Conservation (phyloP, 345 rosid genomes). For the Syzygium oleosum region DNA sequence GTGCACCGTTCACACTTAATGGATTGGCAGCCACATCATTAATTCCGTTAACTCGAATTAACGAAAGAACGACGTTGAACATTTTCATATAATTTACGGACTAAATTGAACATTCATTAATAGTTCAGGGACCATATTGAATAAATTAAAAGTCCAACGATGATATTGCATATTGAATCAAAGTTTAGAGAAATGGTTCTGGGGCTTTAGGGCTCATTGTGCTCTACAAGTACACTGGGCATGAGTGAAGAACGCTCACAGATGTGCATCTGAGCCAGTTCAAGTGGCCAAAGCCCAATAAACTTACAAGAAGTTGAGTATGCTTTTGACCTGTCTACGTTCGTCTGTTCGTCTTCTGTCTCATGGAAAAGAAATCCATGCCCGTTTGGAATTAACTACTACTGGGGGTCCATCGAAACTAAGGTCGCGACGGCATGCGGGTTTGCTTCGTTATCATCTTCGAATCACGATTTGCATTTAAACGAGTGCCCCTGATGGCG, state of each 20-base stretch:
- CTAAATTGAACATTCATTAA: not conserved
- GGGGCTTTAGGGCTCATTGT: not conserved
- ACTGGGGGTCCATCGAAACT: not conserved
- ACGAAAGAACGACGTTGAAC: accelerated
- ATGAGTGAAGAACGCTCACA: not conserved
- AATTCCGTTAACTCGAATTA: not conserved
- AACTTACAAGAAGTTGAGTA: not conserved
- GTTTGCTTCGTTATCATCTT: not conserved
- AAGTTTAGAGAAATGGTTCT: not conserved
- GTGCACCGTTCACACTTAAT: not conserved
- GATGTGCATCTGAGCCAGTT: not conserved
- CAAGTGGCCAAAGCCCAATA: not conserved
- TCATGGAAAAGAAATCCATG: not conserved
- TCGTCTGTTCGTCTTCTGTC: not conserved
- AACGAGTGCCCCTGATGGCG: not conserved
- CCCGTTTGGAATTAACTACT: not conserved
- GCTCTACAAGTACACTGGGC: not conserved
- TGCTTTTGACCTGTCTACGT: not conserved
- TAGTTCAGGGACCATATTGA: accelerated
- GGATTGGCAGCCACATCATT: not conserved
- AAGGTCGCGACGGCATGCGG: not conserved
- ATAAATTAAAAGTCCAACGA: not conserved
- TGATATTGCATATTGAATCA: not conserved
- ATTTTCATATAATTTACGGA: not conserved
- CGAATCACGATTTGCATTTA: not conserved